Base-by-base conservation (phyloP, 2,329 filamentous ascomycete genomes). In the Hymenoscyphus albidus region DNA sequence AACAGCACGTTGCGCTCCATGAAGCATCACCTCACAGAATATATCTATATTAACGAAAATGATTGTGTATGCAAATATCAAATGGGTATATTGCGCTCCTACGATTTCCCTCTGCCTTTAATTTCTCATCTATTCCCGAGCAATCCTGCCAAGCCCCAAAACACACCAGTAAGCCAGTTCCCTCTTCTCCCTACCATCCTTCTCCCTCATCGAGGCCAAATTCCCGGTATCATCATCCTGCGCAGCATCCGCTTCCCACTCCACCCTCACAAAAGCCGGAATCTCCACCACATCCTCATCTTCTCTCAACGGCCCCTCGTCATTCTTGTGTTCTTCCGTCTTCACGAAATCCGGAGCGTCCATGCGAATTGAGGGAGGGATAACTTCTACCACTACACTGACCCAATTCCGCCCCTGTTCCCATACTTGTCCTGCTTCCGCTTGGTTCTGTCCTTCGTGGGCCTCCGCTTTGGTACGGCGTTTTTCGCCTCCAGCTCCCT, bases 91-190 rank as follows among this genome's bases (percentile, higher is more conserved):
- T 71, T 69, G 65, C 64, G 64, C 65, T 54, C 59, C 59, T 60
- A 31, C 5, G 5, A 27, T 31, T n/a, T 31, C 16, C 62, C 40
- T 35, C 31, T 40, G 18, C 31, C 59, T 59, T 62, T 7, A 9
- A 13, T 7, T 31, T 7, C 35, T n/a, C 57, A 54, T 39, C 48
- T 74, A 79, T 63, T 81, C 78, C 74, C 82, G 80, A 69, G 80
- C 85, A 73, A 98, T 95, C 72, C 88, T 88, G 10, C 95, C 95
- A 64, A 96, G 85, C 3, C 94, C 94, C 42, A 98, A 81, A 22
- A 96, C 93, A 79, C 91, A 93, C 95, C 95, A 99, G 78, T 97
- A 98, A 63, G 93, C 93, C 77, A 98, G 79, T 75, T 98, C 95
- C 73, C 90, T 86, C 80, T 88, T 94, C 78, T 94, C 91, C 76